phyloP scores from a whole-genome alignment of 345 rosid genomes.

The Moringa oleifera region DNA sequence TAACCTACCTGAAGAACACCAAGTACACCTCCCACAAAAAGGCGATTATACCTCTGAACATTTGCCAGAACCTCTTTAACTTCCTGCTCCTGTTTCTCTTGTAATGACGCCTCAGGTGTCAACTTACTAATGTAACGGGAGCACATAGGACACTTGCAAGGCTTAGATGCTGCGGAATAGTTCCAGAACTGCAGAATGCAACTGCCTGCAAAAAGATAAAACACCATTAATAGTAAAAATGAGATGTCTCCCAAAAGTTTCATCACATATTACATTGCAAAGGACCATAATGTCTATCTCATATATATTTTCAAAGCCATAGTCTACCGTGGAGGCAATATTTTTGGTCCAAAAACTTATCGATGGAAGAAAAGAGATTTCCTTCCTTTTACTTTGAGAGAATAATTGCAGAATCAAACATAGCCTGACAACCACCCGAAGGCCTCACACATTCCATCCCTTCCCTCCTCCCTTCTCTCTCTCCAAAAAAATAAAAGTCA shows the following conservation, averaged over 20 bases:
- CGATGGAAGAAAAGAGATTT: not conserved
- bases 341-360: not conserved
- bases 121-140: conserved; percentile 46
- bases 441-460: too few species aligned
- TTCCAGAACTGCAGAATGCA: conserved; percentile 92
- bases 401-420: too few species aligned
- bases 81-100: conserved; percentile 35
- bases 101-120: conserved; percentile 50
- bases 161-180: conserved; percentile 63
- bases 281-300: too few species aligned
- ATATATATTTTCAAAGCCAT: too few species aligned
- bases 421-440: too few species aligned
- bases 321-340: too few species aligned
- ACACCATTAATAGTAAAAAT: not conserved
- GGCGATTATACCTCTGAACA: conserved; percentile 64
- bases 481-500: too few species aligned
- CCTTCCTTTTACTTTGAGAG: too few species aligned
- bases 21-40: conserved; percentile 60
- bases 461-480: too few species aligned
- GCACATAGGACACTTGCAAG: conserved; percentile 95
- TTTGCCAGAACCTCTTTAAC: conserved; percentile 49
- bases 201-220: conserved; percentile 34
- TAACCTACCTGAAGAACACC: conserved; percentile 58
- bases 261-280: not conserved
- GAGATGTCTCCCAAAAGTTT: not conserved